Evolutionary conservation across 31 red algal genomes (phyloP).

Genomic region (Porphyra umbilicalis): DNA sequence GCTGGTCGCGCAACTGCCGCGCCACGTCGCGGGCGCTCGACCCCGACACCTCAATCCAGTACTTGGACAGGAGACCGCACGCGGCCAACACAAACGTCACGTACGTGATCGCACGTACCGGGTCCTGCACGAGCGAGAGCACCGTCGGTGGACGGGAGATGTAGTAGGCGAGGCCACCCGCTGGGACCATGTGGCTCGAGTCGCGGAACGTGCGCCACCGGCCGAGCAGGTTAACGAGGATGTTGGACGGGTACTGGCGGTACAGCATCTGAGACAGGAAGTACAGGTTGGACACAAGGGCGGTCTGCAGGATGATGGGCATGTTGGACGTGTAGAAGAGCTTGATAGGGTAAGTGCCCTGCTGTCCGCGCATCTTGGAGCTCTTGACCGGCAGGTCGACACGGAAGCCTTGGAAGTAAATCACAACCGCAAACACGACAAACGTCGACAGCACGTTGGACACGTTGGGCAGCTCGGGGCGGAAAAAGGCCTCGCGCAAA

Average conservation of each 20-base stretch:
- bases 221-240: conserved; percentile 84
- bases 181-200: conserved; percentile 77
- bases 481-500: conserved; percentile 90
- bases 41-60: conserved; percentile 97
- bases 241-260: conserved; percentile 62
- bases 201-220: conserved; percentile 80
- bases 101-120: conserved; percentile 84
- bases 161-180: conserved; percentile 96
- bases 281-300: conserved; percentile 96
- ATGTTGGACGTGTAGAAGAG: conserved; percentile 99
- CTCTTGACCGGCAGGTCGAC: conserved; percentile 95
- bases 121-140: conserved; percentile 49
- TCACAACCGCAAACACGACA: conserved; percentile 94
- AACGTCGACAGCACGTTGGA: conserved; percentile 90
- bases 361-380: conserved; percentile 68
- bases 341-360: conserved; percentile 95
- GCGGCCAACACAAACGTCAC: conserved; percentile 84
- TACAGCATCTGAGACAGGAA: conserved; percentile 94
- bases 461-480: conserved; percentile 93
- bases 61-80: conserved; percentile 87
- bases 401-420: conserved; percentile 97
- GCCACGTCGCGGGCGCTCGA: conserved; percentile 96
- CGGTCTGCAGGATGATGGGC: conserved; percentile 98
- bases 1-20: conserved; percentile 82
- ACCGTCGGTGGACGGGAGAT: conserved; percentile 85